Evolutionary conservation across 345 rosid genomes (phyloP), one percentile per base, ranked within the genome.

Genomic region (Trapa incisa): DNA sequence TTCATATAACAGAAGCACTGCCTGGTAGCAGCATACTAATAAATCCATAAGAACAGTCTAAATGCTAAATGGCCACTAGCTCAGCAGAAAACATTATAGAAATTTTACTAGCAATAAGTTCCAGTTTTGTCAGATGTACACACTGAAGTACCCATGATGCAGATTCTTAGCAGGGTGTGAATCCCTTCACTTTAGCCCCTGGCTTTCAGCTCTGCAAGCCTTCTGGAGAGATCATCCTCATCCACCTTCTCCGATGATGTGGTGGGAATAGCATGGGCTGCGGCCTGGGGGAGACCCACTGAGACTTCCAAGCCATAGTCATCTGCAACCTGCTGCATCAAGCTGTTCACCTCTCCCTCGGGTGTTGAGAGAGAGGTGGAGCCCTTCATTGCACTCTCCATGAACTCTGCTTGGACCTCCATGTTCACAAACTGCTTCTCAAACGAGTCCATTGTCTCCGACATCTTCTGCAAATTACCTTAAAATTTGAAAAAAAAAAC

Each of bases 301-400:
- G 99, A 94, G 65, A 94, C 97, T 83, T 94, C 92, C 75, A 94
- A 80, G 37, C 97, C 99, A 69, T 91, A 91, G 77, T 91, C 86
- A 79, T 94, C 99, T 42, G 99, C 99, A n/a, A 94, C 99, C 64
- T 94, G 99, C 70, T 94, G 99, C 99, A 94, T 94, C 83, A 94
- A 73, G 82, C 95, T 90, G 82, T 89, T 91, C 67, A 94, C 99
- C 72, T 94, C 99, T 35, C 97, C 99, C 77, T 94, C 99, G 1
- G 97, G 97, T 38, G 99, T 94, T 47, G 99, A 91, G 74, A 94
- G 80, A 0, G 99, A 91, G 63, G 97, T 91, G 8, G 99, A 94
- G 37, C 97, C 99, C 68, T 97, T 97, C 99, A 94, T 94, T 29
- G 97, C 84, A 16, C 80, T 89, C 91, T 94, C 97, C 99, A 91